These are phyloP conservation scores for Diaporthe australafricana DNA, from an alignment of 2,329 filamentous ascomycete species.

Conservation along the genomic window DNA sequence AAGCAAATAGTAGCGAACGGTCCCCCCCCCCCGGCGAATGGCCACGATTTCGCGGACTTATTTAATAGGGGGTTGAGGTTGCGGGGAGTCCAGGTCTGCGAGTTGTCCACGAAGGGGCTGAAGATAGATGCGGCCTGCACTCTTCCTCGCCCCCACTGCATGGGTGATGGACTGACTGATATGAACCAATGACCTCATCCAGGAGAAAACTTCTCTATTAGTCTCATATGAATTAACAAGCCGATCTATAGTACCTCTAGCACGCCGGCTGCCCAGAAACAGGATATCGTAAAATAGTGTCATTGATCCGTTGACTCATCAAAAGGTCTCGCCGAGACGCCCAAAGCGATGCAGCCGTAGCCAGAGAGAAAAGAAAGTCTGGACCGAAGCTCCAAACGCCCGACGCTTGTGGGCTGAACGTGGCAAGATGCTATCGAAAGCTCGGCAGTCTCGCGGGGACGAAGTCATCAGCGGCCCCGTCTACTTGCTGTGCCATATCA, in stretches of 20 bases:
- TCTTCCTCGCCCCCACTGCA: no score
- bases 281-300: conserved; percentile 31
- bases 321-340: conserved; percentile 5
- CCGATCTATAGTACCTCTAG: conserved; percentile 1
- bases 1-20: no score
- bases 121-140: no score
- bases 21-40: no score
- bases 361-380: background rate
- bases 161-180: no score
- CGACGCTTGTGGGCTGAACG: background rate
- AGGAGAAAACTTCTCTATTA: conserved; percentile 11
- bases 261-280: conserved; percentile 18
- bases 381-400: background rate
- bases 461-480: conserved; percentile 51
- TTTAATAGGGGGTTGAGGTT: no score
- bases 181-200: background rate
- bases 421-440: conserved; percentile 53
- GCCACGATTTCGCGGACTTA: no score
- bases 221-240: background rate
- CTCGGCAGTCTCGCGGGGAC: conserved; percentile 70
- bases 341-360: background rate
- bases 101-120: no score
- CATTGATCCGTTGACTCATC: conserved; percentile 20
- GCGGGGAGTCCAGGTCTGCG: no score
- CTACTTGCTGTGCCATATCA: background rate